These are phyloP conservation scores for Pseudocercospora eumusae DNA, from an alignment of 2,329 filamentous ascomycete genomes.

Conservation along the genomic window DNA sequence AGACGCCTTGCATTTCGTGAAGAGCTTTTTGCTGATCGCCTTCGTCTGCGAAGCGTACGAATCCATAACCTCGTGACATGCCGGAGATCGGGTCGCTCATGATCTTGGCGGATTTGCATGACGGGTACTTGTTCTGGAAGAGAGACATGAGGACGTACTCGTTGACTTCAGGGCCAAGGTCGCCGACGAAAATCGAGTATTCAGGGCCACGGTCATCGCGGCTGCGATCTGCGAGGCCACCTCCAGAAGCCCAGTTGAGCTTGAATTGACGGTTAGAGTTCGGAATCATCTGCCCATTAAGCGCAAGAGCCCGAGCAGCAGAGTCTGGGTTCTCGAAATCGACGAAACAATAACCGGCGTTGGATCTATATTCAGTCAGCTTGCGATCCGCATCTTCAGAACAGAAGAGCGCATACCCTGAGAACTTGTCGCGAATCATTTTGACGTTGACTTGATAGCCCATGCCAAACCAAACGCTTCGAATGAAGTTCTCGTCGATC, in stretches of 20 bases:
- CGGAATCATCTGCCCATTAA: constrained; percentile 87
- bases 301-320: constrained; percentile 83
- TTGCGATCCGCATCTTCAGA: constrained; percentile 1
- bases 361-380: constrained; percentile 56
- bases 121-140: constrained; percentile 93
- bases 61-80: constrained; percentile 96
- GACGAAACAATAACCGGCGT: constrained; percentile 98
- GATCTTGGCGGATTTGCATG: constrained; percentile 99
- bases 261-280: constrained; percentile 96
- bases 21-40: constrained; percentile 93
- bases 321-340: constrained; percentile 83
- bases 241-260: constrained; percentile 98
- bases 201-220: constrained; percentile 96
- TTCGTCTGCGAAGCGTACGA: constrained; percentile 95
- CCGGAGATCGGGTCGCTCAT: constrained; percentile 99
- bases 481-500: constrained; percentile 99
- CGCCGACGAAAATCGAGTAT: constrained; percentile 95
- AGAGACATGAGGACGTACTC: constrained; percentile 96
- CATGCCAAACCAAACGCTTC: constrained; percentile 90
- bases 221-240: constrained; percentile 88
- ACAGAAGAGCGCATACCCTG: constrained; percentile 65
- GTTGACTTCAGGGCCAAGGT: constrained; percentile 96
- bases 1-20: constrained; percentile 98
- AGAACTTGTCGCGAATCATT: constrained; percentile 99
- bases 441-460: constrained; percentile 96